phyloP scores from a whole-genome alignment of 345 rosid genomes.

The Rhizophora apiculata region DNA sequence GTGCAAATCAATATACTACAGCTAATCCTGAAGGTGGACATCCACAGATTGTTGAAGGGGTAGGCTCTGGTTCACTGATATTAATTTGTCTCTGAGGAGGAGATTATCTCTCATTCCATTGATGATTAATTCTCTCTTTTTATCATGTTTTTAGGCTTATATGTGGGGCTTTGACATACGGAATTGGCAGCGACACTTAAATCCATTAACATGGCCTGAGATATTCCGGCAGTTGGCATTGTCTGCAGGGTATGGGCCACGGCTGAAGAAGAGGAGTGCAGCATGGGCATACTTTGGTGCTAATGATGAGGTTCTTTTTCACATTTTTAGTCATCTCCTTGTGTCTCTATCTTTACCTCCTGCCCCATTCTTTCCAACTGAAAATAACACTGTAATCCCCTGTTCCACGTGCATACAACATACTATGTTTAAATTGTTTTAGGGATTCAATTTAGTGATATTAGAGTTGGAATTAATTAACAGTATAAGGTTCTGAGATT shows the following conservation, averaged over 20 bases:
- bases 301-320: slow-evolving; percentile 59
- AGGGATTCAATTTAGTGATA: no score
- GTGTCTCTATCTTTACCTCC: not conserved
- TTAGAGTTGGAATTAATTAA: no score
- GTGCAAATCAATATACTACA: slow-evolving; percentile 65
- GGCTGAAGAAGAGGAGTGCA: slow-evolving; percentile 53
- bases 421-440: no score
- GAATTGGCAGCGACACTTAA: slow-evolving; percentile 89
- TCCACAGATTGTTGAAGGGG: slow-evolving; percentile 95
- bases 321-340: not conserved
- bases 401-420: no score
- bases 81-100: slow-evolving; percentile 7
- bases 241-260: slow-evolving; percentile 90
- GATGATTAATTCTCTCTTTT: slow-evolving; percentile 8
- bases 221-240: slow-evolving; percentile 85
- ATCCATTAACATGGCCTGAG: slow-evolving; percentile 94
- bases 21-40: slow-evolving; percentile 99
- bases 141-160: slow-evolving; percentile 65
- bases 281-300: slow-evolving; percentile 44
- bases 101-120: slow-evolving; percentile 10
- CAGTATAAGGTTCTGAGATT: no score
- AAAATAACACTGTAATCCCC: no score
- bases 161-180: slow-evolving; percentile 96
- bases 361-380: not conserved
- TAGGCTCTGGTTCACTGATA: slow-evolving; percentile 30